These are phyloP conservation scores for Skeletonema costatum DNA, from an alignment of 108 stramenopile genomes.

Conservation along the genomic window DNA sequence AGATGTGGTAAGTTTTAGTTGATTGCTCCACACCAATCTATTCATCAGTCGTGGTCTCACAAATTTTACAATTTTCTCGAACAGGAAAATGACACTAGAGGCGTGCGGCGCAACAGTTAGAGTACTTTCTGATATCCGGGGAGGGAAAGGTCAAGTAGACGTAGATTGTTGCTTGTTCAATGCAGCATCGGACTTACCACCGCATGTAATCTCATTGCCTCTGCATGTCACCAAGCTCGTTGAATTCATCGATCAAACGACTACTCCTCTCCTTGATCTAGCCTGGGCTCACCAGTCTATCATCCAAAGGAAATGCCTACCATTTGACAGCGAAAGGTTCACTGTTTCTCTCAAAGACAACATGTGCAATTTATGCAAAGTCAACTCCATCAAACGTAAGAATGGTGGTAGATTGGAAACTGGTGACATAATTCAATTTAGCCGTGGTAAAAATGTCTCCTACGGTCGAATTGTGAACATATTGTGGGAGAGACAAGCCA, in stretches of 20 bases:
- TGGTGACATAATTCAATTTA: constrained; percentile 44
- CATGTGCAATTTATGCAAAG: constrained; percentile 14
- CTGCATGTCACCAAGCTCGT: constrained; percentile 27
- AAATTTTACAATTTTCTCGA: neutral
- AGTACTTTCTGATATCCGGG: constrained; percentile 6
- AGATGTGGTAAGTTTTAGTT: constrained; percentile 22
- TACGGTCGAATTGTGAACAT: constrained; percentile 37
- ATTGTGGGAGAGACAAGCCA: constrained; percentile 14
- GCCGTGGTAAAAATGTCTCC: constrained; percentile 20
- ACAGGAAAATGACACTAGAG: constrained; percentile 24
- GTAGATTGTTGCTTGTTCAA: constrained; percentile 38
- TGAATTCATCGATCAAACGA: constrained; percentile 10
- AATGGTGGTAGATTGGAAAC: constrained; percentile 24
- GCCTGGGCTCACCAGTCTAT: constrained; percentile 49
- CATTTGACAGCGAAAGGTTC: constrained; percentile 10
- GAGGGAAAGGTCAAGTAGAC: constrained; percentile 5
- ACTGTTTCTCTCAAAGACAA: neutral
- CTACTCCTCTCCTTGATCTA: constrained; percentile 31
- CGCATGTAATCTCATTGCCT: constrained; percentile 32
- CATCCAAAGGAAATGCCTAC: constrained; percentile 37
- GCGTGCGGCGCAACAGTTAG: constrained; percentile 32
- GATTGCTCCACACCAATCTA: neutral
- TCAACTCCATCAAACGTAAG: constrained; percentile 39
- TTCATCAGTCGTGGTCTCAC: neutral
- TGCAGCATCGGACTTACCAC: constrained; percentile 21